A percentile compares a stretch with the other conserved stretches of the same genome.
Evolutionary conservation across 306 rosid genomes (phyloP).

Genomic region (Vigna radiata): DNA sequence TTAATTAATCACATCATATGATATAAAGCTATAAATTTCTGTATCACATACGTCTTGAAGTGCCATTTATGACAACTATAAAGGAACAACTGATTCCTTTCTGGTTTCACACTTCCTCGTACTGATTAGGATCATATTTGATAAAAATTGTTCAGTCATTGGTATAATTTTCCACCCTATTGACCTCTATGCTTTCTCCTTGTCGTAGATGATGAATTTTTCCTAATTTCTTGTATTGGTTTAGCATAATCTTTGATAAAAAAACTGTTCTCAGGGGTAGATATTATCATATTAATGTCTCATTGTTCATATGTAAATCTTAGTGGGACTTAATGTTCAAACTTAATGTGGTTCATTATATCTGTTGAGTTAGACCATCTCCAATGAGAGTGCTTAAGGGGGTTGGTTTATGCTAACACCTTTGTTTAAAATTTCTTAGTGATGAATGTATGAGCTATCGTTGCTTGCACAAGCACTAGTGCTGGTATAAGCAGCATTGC

Average conservation of each 20-base stretch:
- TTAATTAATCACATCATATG: constrained; percentile 16
- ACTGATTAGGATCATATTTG: constrained; percentile 17
- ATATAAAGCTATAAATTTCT: constrained; percentile 30
- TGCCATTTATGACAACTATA: not conserved
- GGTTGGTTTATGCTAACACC: no score
- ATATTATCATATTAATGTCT: not conserved
- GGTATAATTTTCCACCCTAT: constrained; percentile 10
- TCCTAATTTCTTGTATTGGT: not conserved
- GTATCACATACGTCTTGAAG: constrained; percentile 11
- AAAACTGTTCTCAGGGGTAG: not conserved
- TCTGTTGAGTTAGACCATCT: not conserved
- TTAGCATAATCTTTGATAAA: not conserved
- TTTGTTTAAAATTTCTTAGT: no score
- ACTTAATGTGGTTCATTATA: not conserved
- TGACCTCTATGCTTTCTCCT: not conserved
- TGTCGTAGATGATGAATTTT: not conserved
- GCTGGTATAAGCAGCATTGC: no score
- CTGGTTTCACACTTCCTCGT: not conserved
- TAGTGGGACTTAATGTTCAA: constrained; percentile 11
- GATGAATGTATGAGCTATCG: no score
- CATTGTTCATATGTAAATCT: not conserved
- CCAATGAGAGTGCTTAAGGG: no score
- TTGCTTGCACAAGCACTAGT: no score
- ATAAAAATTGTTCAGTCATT: constrained; percentile 1
- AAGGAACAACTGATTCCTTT: not conserved